A percentile compares a stretch with the other conserved stretches of the same genome.
Evolutionary conservation across 768 basidiomycete genomes (phyloP).

Genomic region (Paxillus involutus): DNA sequence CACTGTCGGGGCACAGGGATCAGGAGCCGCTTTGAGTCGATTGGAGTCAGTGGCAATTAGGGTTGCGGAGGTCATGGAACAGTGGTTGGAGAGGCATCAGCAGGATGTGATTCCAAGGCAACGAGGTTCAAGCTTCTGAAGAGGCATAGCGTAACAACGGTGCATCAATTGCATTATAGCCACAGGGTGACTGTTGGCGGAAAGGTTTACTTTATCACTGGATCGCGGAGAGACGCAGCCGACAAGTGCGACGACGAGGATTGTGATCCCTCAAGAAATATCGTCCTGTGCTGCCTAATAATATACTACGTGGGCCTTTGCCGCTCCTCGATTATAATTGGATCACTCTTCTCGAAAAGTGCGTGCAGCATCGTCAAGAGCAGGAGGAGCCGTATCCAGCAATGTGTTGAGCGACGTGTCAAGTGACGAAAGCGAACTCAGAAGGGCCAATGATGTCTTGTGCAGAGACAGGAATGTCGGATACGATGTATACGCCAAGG

Average conservation of each 20-base stretch:
- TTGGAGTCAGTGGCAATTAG: too few relatives aligned
- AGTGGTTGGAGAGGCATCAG: too few relatives aligned
- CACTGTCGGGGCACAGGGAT: too few relatives aligned
- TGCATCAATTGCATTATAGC: too few relatives aligned
- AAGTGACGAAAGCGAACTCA: slow-evolving; percentile 70
- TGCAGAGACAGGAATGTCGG: slow-evolving; percentile 92
- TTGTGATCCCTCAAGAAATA: slow-evolving; percentile 75
- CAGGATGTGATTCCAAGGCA: too few relatives aligned
- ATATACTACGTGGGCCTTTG: slow-evolving; percentile 80
- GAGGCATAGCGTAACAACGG: too few relatives aligned
- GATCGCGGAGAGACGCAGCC: slow-evolving; percentile 8
- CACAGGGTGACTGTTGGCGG: too few relatives aligned
- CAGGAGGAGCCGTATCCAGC: slow-evolving; percentile 65
- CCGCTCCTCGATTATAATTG: slow-evolving; percentile 65
- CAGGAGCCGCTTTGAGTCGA: too few relatives aligned
- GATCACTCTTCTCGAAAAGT: slow-evolving; percentile 71
- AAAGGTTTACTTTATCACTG: too few relatives aligned
- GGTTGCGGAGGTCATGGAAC: too few relatives aligned
- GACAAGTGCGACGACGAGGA: slow-evolving; percentile 18
- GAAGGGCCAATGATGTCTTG: slow-evolving; percentile 72
- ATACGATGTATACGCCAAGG: slow-evolving; percentile 89
- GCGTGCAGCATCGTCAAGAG: slow-evolving; percentile 69
- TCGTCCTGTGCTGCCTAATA: slow-evolving; percentile 84
- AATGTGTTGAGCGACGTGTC: slow-evolving; percentile 72
- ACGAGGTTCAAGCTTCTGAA: too few relatives aligned